phyloP scores from a whole-genome alignment of 2,329 filamentous ascomycete genomes.

The Phoma sp. region DNA sequence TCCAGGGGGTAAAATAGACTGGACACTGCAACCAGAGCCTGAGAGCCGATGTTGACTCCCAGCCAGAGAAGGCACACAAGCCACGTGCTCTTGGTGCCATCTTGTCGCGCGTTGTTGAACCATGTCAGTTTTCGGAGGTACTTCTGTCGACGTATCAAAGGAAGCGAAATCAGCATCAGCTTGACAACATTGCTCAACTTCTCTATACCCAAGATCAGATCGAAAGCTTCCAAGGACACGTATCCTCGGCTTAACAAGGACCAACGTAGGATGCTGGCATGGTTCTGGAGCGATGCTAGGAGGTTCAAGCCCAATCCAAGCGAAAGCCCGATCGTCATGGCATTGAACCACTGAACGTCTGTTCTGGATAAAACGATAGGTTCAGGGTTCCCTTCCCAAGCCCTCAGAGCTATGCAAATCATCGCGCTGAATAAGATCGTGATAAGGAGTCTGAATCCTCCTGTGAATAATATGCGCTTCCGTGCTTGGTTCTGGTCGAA shows the following conservation, averaged over 20 bases:
- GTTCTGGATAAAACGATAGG: slow-evolving; percentile 34
- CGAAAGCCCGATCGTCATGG: slow-evolving; percentile 42
- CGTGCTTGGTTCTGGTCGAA: slow-evolving; percentile 43
- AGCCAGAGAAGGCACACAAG: slow-evolving; percentile 42
- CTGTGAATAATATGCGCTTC: slow-evolving; percentile 35
- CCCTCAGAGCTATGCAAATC: slow-evolving; percentile 36
- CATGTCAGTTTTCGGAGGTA: slow-evolving; percentile 32
- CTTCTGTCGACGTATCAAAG: slow-evolving; percentile 33
- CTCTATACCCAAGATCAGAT: slow-evolving; percentile 41
- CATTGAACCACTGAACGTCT: slow-evolving; percentile 42
- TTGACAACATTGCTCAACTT: slow-evolving; percentile 43
- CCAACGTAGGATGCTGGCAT: slow-evolving; percentile 44
- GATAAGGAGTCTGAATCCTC: slow-evolving; percentile 33
- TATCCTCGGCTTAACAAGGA: slow-evolving; percentile 40
- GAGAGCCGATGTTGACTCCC: slow-evolving; percentile 40
- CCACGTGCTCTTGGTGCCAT: slow-evolving; percentile 43
- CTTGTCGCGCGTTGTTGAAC: slow-evolving; percentile 40
- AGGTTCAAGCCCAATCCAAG: slow-evolving; percentile 45
- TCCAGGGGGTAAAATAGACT: slow-evolving; percentile 45
- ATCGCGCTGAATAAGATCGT: slow-evolving; percentile 39
- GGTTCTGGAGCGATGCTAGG: slow-evolving; percentile 41
- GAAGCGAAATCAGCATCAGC: slow-evolving; percentile 42
- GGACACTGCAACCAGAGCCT: slow-evolving; percentile 41
- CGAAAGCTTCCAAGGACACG: slow-evolving; percentile 43
- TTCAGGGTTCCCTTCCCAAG: slow-evolving; percentile 37